Conservation (phyloP, 371 early-diverging fungal genomes). For the Amoeboradix gromovi region DNA sequence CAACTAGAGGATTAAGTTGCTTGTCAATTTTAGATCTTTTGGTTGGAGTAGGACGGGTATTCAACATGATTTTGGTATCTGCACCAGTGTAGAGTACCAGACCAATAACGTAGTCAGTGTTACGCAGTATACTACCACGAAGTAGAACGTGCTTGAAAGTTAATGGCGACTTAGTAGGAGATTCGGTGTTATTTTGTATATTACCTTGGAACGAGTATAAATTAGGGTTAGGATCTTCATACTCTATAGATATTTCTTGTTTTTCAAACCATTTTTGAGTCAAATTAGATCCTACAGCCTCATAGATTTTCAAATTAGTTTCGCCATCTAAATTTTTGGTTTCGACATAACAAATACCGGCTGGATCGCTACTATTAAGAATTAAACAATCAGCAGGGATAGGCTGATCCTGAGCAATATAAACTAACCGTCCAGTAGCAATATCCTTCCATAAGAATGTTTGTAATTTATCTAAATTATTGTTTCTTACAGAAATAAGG, state of each 20-base stretch:
- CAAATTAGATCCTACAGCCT: not conserved
- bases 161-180: conserved; percentile 4
- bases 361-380: conserved; percentile 53
- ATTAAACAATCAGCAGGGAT: conserved; percentile 80
- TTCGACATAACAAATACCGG: conserved; percentile 66
- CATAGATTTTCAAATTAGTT: conserved; percentile 49
- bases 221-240: conserved; percentile 29
- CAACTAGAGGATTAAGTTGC: conserved; percentile 58
- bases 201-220: conserved; percentile 15
- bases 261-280: not conserved
- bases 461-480: not conserved
- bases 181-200: conserved; percentile 4
- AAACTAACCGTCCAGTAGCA: conserved; percentile 64
- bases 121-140: conserved; percentile 10
- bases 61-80: conserved; percentile 8
- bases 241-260: conserved; percentile 17
- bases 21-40: conserved; percentile 25
- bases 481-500: not conserved
- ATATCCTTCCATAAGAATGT: conserved; percentile 41
- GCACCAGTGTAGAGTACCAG: conserved; percentile 8
- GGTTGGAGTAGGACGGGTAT: conserved; percentile 2
- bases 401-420: conserved; percentile 49
- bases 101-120: conserved; percentile 6
- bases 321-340: conserved; percentile 91
- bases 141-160: conserved; percentile 10